Base-by-base conservation (phyloP, 371 early-diverging fungal species). In the Saksenaea vasiformis region DNA sequence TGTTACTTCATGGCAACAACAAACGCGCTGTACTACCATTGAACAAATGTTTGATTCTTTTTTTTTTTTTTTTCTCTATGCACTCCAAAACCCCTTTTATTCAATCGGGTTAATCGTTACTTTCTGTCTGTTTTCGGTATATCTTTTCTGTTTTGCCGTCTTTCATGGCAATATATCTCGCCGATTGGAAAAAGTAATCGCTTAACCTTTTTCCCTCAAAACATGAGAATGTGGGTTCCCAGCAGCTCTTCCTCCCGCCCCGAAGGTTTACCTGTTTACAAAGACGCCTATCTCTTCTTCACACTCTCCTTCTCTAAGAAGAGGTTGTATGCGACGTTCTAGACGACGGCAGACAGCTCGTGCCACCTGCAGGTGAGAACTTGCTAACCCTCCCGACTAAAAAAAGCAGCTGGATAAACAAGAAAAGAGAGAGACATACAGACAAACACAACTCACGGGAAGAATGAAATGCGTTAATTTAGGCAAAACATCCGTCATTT, bases 151-250 rank as follows among this genome's bases (percentile, higher is more conserved):
- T 61, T 62, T 87, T 74, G 5, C 88, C 87, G 24, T 87, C 88
- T 28, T 80, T 70, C 74, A 84, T 86, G 0, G 94, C 91, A 15
- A 89, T 87, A 72, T 80, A 93, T 47, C 96, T 78, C 2, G 95
- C 96, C 2, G 94, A 93, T 15, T 86, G 90, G 74, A 96, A 97
- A 53, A 97, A 71, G 65, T 86, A 96, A 71, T 97, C 97, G 70
- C 93, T 93, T 64, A 97, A 82, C 36, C 96, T 93, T 34, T 56
- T 62, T 27, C 28, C 36, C 19, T 11, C 11, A 39, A 34, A 43
- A 55, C 9, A 60, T 41, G 38, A 34, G 43, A 53, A 57, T 41
- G 57, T n/a, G n/a, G n/a, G n/a, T n/a, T n/a, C n/a, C n/a, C n/a
- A n/a, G n/a, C n/a, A n/a, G n/a, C n/a, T n/a, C n/a, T n/a, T n/a